Evolutionary conservation across 805 yeast species (phyloP).

Genomic region (Grigorovia jiainica): DNA sequence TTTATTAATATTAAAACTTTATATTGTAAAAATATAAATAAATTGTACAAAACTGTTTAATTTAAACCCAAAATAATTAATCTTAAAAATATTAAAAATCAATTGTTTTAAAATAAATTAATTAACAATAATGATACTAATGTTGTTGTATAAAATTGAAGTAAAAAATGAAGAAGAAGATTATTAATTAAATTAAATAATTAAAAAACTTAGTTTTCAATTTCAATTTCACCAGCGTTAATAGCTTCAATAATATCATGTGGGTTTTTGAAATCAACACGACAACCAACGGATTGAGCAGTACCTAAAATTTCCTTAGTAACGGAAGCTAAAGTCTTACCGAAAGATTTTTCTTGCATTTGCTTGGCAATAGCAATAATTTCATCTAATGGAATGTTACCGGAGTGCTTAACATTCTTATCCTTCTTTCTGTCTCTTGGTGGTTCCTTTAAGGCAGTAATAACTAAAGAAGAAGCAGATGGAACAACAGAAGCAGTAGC

Average conservation of each 20-base stretch:
- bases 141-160: neutral
- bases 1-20: conserved; percentile 8
- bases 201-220: conserved; percentile 25
- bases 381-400: conserved; percentile 96
- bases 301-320: conserved; percentile 99
- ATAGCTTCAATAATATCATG: conserved; percentile 98
- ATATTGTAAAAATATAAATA: conserved; percentile 6
- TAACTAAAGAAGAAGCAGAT: conserved; percentile 97
- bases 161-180: conserved; percentile 1
- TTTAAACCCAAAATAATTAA: no score
- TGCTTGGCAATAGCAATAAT: conserved; percentile 95
- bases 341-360: conserved; percentile 96
- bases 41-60: conserved; percentile 1
- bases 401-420: conserved; percentile 98
- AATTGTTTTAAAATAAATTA: neutral
- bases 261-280: conserved; percentile 98
- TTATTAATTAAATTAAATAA: conserved; percentile 2
- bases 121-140: neutral
- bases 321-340: conserved; percentile 94
- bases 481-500: conserved; percentile 98
- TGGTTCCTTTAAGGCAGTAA: conserved; percentile 98
- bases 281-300: conserved; percentile 99
- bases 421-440: conserved; percentile 99
- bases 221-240: conserved; percentile 95
- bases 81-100: neutral